phyloP scores from a whole-genome alignment of 371 early-diverging fungal genomes.

The Globomyces sp. region DNA sequence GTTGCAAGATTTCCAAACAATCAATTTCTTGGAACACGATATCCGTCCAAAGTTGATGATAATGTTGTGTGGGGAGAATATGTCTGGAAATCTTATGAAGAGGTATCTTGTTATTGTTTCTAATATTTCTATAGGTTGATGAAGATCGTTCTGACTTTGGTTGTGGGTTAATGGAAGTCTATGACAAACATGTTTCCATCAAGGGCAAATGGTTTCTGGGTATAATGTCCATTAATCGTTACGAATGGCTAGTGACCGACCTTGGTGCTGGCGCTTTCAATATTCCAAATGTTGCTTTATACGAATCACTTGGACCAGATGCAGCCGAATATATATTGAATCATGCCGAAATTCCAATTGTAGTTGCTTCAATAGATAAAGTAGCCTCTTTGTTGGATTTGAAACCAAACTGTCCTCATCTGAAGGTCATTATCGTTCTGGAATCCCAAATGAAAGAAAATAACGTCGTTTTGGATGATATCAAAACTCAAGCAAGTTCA shows the following conservation, averaged over 20 bases:
- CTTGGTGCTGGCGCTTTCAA: not conserved
- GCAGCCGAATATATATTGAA: slow-evolving; percentile 45
- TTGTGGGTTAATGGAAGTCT: slow-evolving; percentile 35
- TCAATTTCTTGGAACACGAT: slow-evolving; percentile 31
- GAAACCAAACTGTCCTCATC: not conserved
- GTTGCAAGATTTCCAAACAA: slow-evolving; percentile 26
- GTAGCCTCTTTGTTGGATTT: slow-evolving; percentile 25
- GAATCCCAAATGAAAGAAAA: not conserved
- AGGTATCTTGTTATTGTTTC: no score
- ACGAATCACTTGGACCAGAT: slow-evolving; percentile 55
- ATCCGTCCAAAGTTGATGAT: slow-evolving; percentile 1
- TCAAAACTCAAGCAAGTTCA: not conserved
- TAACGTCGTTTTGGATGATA: not conserved
- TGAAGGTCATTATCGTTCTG: slow-evolving; percentile 8
- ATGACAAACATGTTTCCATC: slow-evolving; percentile 24
- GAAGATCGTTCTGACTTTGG: slow-evolving; percentile 38
- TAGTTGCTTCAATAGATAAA: slow-evolving; percentile 46
- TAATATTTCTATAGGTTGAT: not conserved
- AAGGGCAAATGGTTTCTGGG: slow-evolving; percentile 29
- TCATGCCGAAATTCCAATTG: slow-evolving; percentile 45
- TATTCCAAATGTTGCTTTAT: slow-evolving; percentile 46
- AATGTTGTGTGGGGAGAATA: slow-evolving; percentile 29
- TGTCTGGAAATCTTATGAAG: slow-evolving; percentile 38
- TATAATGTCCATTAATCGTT: slow-evolving; percentile 61
- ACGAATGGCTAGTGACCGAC: slow-evolving; percentile 32